phyloP scores from a whole-genome alignment of 139 green algal genomes.

The Coelastrella sp. region DNA sequence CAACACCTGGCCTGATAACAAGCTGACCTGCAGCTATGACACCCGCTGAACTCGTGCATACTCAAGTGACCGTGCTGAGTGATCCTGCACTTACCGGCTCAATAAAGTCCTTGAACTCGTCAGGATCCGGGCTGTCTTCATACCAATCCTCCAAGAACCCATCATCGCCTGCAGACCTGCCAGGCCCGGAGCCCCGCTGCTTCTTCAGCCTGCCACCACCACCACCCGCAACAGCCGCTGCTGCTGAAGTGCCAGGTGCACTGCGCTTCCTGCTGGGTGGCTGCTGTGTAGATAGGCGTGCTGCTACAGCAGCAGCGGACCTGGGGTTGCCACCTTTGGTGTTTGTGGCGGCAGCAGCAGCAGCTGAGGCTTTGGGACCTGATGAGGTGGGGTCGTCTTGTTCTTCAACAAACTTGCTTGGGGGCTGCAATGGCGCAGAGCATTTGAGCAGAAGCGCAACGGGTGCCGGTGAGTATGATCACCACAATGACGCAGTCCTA shows the following conservation, averaged over 20 bases:
- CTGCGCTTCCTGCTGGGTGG: background rate
- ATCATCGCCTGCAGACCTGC: background rate
- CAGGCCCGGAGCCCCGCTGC: background rate
- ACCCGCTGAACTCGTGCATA: too few relatives aligned
- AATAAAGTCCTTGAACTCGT: conserved; percentile 12
- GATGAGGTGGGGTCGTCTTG: background rate
- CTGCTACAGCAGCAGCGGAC: background rate
- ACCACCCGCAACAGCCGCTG: background rate
- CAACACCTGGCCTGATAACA: too few relatives aligned
- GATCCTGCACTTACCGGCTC: background rate
- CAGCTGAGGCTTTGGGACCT: background rate
- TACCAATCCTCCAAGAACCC: background rate
- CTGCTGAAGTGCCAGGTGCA: background rate
- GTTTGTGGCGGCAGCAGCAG: background rate
- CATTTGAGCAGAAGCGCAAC: too few relatives aligned
- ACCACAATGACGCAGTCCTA: too few relatives aligned
- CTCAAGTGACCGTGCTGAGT: too few relatives aligned
- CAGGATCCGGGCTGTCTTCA: background rate
- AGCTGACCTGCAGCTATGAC: too few relatives aligned
- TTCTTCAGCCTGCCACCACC: background rate
- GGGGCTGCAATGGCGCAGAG: background rate
- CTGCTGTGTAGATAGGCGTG: background rate
- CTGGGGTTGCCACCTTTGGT: background rate
- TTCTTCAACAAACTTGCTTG: conserved; percentile 14
- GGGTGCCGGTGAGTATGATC: too few relatives aligned